Base-by-base conservation (phyloP, 2,329 filamentous ascomycete genomes). In the Proliferodiscus dingleyae region DNA sequence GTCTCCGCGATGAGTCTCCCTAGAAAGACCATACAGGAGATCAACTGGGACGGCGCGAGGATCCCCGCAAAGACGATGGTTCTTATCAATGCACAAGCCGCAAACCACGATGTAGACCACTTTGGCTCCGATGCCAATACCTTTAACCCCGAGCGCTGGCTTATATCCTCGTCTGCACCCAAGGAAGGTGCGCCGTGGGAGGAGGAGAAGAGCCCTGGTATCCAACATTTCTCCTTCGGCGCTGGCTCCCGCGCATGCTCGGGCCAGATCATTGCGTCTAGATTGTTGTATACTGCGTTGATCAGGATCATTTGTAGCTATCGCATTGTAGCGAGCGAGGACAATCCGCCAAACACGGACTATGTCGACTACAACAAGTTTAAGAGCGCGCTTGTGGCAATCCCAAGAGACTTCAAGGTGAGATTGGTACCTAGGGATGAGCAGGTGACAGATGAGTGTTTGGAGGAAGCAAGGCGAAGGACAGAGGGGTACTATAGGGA, bases 51-150 rank as follows among this genome's bases (percentile, higher is more conserved):
- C 23, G 71, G 73, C 0, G 71, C 72, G 1, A 64, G 66, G 5
- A 77, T 77, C 34, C 73, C 73, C 0, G 63, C 69, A 2, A 71
- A 72, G 46, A 77, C 73, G 0, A 77, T 77, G 72, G 67, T 77
- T 1, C 61, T 77, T 43, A 73, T 77, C 53, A 77, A 78, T 52
- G 72, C 73, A 1, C 74, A 77, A 53, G 75, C 74, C 18, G 73
- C 68, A 0, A 77, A 77, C 50, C 74, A 77, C 44, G 72, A 75
- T 47, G 54, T 66, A 16, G 69, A 71, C 45, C 71, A 76, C 51
- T 77, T 72, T 51, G 73, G 73, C 9, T 61, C 65, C 1, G 60
- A 68, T 13, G 73, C 68, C 4, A 59, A 55, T 3, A 65, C 52
- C 1, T 77, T 77, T 61, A 64, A 76, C 52, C 74, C 73, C 0